These are phyloP conservation scores for Paramecium biaurelia DNA, from an alignment of 73 alveolate genomes.

Conservation along the genomic window DNA sequence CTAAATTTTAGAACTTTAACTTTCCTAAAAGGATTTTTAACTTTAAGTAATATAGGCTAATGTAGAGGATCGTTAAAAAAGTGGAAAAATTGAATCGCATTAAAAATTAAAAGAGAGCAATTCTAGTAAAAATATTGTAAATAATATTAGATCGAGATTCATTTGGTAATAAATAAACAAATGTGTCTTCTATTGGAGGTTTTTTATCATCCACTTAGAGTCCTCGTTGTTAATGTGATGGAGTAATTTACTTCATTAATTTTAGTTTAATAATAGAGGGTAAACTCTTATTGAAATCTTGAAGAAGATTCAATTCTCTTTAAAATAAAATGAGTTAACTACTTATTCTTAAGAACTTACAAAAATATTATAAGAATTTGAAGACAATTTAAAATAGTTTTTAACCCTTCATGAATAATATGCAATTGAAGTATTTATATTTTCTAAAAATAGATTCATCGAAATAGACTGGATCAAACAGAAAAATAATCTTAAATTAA, in stretches of 20 bases:
- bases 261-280: background rate
- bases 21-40: background rate
- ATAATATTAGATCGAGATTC: background rate
- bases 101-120: background rate
- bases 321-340: background rate
- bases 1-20: background rate
- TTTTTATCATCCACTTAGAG: background rate
- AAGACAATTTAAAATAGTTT: background rate
- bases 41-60: background rate
- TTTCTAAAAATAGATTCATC: background rate
- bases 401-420: background rate
- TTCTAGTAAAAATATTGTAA: background rate
- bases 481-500: background rate
- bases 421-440: background rate
- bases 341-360: background rate
- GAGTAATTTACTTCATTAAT: background rate
- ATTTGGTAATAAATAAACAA: background rate
- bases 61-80: background rate
- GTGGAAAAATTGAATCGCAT: background rate
- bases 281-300: background rate
- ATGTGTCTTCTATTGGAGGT: background rate
- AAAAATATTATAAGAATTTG: background rate
- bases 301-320: background rate
- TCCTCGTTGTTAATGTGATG: background rate
- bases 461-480: background rate